phyloP scores from a whole-genome alignment of 2,329 filamentous ascomycete species.

The Exophiala sp. region DNA sequence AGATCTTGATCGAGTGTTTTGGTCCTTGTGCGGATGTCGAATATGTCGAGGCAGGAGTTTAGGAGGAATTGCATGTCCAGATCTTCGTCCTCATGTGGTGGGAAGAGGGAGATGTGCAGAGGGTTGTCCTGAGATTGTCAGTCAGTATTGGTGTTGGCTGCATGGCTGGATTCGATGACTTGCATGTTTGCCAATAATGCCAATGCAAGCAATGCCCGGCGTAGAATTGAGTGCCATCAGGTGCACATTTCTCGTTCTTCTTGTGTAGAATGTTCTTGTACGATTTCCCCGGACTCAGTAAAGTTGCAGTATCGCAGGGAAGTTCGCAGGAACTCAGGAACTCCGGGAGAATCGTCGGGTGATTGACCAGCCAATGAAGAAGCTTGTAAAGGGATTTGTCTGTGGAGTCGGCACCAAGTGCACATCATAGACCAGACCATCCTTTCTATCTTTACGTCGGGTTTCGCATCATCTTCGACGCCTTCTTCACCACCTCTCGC shows the following conservation, averaged over 20 bases:
- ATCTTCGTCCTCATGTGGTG: constrained; percentile 61
- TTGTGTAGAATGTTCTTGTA: background rate
- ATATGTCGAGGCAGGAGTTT: constrained; percentile 87
- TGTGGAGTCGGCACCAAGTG: background rate
- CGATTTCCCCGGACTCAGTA: background rate
- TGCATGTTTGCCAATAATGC: constrained; percentile 90
- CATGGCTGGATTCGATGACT: constrained; percentile 26
- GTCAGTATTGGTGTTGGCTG: background rate
- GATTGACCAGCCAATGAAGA: constrained; percentile 13
- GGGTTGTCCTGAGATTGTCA: constrained; percentile 73
- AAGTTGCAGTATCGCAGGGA: background rate
- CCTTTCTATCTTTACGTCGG: constrained; percentile 1
- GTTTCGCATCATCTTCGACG: constrained; percentile 6
- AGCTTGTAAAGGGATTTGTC: constrained; percentile 14
- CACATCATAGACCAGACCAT: constrained; percentile 17
- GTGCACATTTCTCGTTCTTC: background rate
- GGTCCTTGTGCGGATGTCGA: constrained; percentile 75
- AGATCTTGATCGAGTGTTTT: constrained; percentile 77
- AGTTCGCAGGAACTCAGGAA: background rate
- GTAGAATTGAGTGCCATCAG: constrained; percentile 31
- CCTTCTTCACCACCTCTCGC: constrained; percentile 30
- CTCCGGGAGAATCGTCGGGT: background rate
- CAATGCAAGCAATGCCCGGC: constrained; percentile 86
- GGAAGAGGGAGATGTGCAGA: constrained; percentile 87
- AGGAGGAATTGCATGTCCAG: constrained; percentile 90